Conservation (phyloP, 805 yeast genomes). For the Saccharomycopsis babjevae region DNA sequence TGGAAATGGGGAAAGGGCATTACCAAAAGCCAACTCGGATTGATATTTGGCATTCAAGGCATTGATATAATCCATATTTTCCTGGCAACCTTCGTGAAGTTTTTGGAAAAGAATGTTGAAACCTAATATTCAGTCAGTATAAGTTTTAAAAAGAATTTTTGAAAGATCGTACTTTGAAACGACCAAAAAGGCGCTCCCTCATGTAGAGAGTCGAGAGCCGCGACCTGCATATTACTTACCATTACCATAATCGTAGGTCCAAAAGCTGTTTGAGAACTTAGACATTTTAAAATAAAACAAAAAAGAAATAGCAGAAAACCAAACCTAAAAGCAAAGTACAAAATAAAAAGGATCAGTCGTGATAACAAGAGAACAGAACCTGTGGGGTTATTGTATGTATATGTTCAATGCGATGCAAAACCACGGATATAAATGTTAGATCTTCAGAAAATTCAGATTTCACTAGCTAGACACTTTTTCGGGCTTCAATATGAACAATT, state of each 20-base stretch:
- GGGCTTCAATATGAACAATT: too few species aligned
- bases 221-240: slow-evolving; percentile 26
- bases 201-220: background rate
- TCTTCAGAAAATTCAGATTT: too few species aligned
- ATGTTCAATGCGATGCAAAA: too few species aligned
- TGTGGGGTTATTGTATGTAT: background rate
- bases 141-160: background rate
- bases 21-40: slow-evolving; percentile 58
- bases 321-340: background rate
- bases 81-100: slow-evolving; percentile 41
- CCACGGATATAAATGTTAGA: too few species aligned
- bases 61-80: slow-evolving; percentile 58
- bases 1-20: slow-evolving; percentile 35
- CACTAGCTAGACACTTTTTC: too few species aligned
- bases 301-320: background rate
- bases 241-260: slow-evolving; percentile 59
- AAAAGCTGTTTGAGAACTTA: slow-evolving; percentile 66
- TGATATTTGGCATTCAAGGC: slow-evolving; percentile 64
- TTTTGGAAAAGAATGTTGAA: slow-evolving; percentile 40
- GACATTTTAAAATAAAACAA: slow-evolving; percentile 24
- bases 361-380: background rate
- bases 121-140: slow-evolving; percentile 25
- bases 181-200: background rate
- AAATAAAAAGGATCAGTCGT: background rate
- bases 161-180: background rate